A percentile compares a stretch with the other conserved stretches of the same genome.
Conservation (phyloP, 805 yeast genomes). For the Candida methanosorbosa region DNA sequence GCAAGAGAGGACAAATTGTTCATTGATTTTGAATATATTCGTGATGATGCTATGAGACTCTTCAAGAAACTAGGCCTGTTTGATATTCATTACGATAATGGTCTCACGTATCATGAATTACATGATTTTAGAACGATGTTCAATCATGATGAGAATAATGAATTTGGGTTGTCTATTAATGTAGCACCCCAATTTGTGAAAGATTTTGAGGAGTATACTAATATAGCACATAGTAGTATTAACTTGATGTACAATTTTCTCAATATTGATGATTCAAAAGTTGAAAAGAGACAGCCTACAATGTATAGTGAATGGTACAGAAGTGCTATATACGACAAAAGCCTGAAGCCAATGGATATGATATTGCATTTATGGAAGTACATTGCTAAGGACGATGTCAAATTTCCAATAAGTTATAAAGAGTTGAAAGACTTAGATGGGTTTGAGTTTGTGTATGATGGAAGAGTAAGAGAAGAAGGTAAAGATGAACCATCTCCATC, state of each 20-base stretch:
- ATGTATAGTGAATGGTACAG: slow-evolving; percentile 22
- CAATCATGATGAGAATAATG: slow-evolving; percentile 7
- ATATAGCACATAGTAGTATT: slow-evolving; percentile 7
- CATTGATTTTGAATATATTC: slow-evolving; percentile 5
- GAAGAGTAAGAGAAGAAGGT: slow-evolving; percentile 1
- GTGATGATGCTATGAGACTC: slow-evolving; percentile 1
- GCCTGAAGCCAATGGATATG: slow-evolving; percentile 2
- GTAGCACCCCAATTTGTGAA: slow-evolving; percentile 21
- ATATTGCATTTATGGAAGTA: slow-evolving; percentile 11
- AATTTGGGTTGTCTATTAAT: slow-evolving; percentile 13
- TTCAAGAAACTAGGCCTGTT: slow-evolving; percentile 6
- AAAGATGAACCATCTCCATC: slow-evolving; percentile 1
- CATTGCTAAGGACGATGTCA: slow-evolving; percentile 3
- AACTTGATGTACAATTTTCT: slow-evolving; percentile 4
- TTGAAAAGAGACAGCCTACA: slow-evolving; percentile 4
- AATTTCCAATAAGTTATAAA: slow-evolving; percentile 9
- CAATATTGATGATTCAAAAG: slow-evolving; percentile 1
- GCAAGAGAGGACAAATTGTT: slow-evolving; percentile 11
- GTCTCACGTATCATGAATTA: background rate
- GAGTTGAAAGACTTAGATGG: slow-evolving; percentile 8
- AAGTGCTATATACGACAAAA: slow-evolving; percentile 6
- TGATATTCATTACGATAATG: slow-evolving; percentile 3
- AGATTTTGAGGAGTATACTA: slow-evolving; percentile 13
- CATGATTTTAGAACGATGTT: slow-evolving; percentile 10
- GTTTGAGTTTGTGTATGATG: slow-evolving; percentile 13